phyloP scores from a whole-genome alignment of 495 filamentous ascomycete genomes.

The Parmelia sp. region DNA sequence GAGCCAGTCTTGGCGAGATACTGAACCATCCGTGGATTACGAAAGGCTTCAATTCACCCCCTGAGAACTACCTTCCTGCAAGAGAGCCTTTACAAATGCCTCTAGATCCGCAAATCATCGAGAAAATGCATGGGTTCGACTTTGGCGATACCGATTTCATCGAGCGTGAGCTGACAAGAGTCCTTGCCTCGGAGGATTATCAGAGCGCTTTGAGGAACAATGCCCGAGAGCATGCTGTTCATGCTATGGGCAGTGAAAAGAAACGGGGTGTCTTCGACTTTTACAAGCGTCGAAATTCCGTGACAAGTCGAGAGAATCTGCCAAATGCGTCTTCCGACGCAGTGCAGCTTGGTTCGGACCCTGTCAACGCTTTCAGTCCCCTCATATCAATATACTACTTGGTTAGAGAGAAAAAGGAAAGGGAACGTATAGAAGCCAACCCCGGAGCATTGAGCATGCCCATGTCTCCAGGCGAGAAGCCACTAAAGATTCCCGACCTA shows the following conservation, averaged over 20 bases:
- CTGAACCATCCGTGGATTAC: slow-evolving; percentile 97
- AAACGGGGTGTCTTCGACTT: slow-evolving; percentile 93
- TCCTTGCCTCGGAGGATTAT: slow-evolving; percentile 87
- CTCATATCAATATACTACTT: slow-evolving; percentile 93
- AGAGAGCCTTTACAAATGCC: slow-evolving; percentile 82
- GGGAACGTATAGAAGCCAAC: slow-evolving; percentile 62
- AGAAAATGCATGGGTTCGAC: slow-evolving; percentile 97
- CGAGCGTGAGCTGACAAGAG: slow-evolving; percentile 67
- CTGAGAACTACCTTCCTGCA: slow-evolving; percentile 81
- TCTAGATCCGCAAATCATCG: slow-evolving; percentile 73
- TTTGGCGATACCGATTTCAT: slow-evolving; percentile 86
- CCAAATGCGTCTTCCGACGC: slow-evolving; percentile 79
- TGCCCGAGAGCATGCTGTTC: slow-evolving; percentile 56
- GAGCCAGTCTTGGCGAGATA: slow-evolving; percentile 83
- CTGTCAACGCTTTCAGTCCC: slow-evolving; percentile 88
- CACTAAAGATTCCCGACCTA: slow-evolving; percentile 65
- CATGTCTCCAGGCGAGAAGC: slow-evolving; percentile 51
- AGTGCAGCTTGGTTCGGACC: slow-evolving; percentile 75
- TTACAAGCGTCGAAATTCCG: slow-evolving; percentile 89
- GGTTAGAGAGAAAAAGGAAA: slow-evolving; percentile 87
- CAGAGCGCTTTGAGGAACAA: slow-evolving; percentile 66
- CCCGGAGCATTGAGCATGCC: slow-evolving; percentile 54
- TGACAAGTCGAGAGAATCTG: slow-evolving; percentile 79
- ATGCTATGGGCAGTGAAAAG: slow-evolving; percentile 66
- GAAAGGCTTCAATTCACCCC: slow-evolving; percentile 79